Conservation (phyloP, 2,329 filamentous ascomycete genomes). For the Ophiostoma perfectum region DNA sequence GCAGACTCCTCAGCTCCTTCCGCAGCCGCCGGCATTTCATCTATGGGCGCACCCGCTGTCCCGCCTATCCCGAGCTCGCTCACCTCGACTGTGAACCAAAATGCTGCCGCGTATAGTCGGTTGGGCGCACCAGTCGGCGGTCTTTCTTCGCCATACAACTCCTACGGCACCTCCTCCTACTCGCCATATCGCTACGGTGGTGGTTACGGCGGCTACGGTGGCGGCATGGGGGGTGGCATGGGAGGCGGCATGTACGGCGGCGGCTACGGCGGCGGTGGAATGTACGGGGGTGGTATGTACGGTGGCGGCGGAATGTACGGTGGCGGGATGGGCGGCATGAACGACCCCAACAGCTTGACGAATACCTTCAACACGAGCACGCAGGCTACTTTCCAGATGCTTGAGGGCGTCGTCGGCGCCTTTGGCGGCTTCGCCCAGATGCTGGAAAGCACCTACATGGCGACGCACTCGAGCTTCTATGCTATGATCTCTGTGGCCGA, state of each 20-base stretch:
- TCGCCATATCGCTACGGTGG: constrained; percentile 30
- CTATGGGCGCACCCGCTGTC: constrained; percentile 53
- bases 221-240: constrained; percentile 41
- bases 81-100: constrained; percentile 75
- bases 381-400: constrained; percentile 94
- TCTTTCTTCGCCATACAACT: not conserved
- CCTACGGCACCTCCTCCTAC: constrained; percentile 16
- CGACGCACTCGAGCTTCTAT: constrained; percentile 97
- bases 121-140: constrained; percentile 29
- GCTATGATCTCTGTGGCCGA: constrained; percentile 99
- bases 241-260: constrained; percentile 37
- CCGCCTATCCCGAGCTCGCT: constrained; percentile 78
- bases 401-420: constrained; percentile 91
- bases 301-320: constrained; percentile 47
- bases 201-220: constrained; percentile 41
- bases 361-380: constrained; percentile 93
- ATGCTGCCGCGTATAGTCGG: constrained; percentile 73
- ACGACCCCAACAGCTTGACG: constrained; percentile 91
- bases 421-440: constrained; percentile 98
- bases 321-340: constrained; percentile 57
- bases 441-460: constrained; percentile 99
- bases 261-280: constrained; percentile 41
- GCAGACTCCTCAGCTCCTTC: constrained; percentile 41
- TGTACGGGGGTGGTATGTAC: constrained; percentile 26
- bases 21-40: constrained; percentile 37